Conservation (phyloP, 2,329 filamentous ascomycete genomes). For the Diplodia mutila region DNA sequence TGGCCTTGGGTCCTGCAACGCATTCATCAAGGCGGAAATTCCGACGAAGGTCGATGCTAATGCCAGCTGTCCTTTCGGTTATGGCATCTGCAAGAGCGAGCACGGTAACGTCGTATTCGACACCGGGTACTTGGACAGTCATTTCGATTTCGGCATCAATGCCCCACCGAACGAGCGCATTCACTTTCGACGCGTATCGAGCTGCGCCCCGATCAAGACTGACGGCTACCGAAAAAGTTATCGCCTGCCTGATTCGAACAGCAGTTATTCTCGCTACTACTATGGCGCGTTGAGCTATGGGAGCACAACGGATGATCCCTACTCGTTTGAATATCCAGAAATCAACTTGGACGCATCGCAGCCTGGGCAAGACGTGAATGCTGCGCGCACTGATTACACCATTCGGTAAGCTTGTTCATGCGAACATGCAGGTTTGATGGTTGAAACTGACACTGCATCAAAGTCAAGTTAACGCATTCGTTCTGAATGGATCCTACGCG, state of each 20-base stretch:
- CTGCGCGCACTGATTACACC: neutral
- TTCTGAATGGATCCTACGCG: neutral
- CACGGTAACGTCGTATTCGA: constrained; percentile 30
- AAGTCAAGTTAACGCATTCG: neutral
- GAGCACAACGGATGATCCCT: too few species aligned
- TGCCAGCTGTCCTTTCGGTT: constrained; percentile 29
- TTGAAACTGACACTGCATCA: neutral
- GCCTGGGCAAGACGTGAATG: neutral
- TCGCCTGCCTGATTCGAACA: neutral
- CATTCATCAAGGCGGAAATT: constrained; percentile 21
- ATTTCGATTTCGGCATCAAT: constrained; percentile 34
- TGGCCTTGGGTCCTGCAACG: constrained; percentile 12
- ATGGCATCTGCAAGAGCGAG: constrained; percentile 25
- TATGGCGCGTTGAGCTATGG: too few species aligned
- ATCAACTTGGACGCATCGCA: neutral
- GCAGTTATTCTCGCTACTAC: neutral
- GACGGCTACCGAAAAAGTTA: constrained; percentile 15
- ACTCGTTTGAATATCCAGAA: constrained; percentile 4
- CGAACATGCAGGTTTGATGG: too few species aligned
- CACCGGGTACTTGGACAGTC: constrained; percentile 31
- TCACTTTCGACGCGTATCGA: constrained; percentile 6
- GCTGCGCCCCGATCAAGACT: constrained; percentile 28
- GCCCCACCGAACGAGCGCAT: constrained; percentile 28
- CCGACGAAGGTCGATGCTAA: constrained; percentile 22
- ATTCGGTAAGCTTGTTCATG: neutral